Evolutionary conservation across 495 filamentous ascomycete species (phyloP).

Genomic region (Penicillium desertorum): DNA sequence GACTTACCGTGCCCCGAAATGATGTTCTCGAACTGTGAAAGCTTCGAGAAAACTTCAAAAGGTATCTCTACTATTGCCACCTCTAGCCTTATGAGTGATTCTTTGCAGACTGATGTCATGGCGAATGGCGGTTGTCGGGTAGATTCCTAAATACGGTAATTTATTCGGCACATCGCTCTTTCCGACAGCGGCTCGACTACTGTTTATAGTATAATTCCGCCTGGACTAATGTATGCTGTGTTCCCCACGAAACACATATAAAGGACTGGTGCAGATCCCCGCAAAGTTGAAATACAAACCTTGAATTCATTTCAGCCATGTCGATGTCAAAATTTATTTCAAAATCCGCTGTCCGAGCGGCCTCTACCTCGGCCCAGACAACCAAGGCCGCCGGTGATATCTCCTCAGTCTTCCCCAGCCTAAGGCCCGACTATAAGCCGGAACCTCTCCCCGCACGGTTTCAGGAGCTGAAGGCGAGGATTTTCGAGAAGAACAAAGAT

Average conservation of each 20-base stretch:
- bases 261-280: conserved; percentile 6
- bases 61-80: not conserved
- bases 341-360: conserved; percentile 35
- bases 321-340: conserved; percentile 36
- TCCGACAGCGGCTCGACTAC: conserved; percentile 6
- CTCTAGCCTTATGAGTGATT: not conserved
- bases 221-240: not conserved
- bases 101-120: conserved; percentile 5
- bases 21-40: not conserved
- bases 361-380: conserved; percentile 33
- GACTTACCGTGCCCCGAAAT: not conserved
- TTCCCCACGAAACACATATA: conserved; percentile 7
- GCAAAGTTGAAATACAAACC: not conserved
- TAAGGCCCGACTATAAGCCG: conserved; percentile 62
- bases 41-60: not conserved
- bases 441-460: conserved; percentile 70
- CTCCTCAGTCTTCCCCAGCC: conserved; percentile 77
- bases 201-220: not conserved
- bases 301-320: conserved; percentile 25
- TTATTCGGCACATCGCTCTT: not conserved
- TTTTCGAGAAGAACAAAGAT: conserved; percentile 64
- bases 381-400: conserved; percentile 68
- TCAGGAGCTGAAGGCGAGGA: conserved; percentile 65
- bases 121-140: not conserved
- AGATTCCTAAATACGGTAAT: conserved; percentile 6